Conservation (phyloP, 1,284 basidiomycete species). For the Pyrrhoderma lamaoense region DNA sequence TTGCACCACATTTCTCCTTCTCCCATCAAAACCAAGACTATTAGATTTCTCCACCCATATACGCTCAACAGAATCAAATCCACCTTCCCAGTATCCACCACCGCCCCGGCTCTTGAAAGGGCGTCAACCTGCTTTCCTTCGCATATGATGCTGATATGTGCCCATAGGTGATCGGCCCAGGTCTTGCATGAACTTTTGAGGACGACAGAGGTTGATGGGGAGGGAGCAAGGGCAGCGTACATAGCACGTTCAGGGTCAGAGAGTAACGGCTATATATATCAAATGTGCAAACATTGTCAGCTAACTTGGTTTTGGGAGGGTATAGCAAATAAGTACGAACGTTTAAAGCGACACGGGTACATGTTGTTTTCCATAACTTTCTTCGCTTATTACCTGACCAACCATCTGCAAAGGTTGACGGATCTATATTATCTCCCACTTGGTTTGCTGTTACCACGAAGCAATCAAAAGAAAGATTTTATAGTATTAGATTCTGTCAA, state of each 20-base stretch:
- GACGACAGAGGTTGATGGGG: constrained; percentile 64
- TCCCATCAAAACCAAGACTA: neutral
- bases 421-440: constrained; percentile 47
- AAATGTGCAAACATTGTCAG: neutral
- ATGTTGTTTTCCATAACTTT: constrained; percentile 80
- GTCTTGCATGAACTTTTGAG: constrained; percentile 75
- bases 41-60: constrained; percentile 1
- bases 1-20: constrained; percentile 24
- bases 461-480: neutral
- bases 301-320: too few species aligned
- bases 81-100: constrained; percentile 14
- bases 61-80: constrained; percentile 8
- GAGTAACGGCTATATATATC: constrained; percentile 46
- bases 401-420: constrained; percentile 39
- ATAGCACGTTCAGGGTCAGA: constrained; percentile 74
- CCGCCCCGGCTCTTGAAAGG: constrained; percentile 1
- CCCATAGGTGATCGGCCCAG: constrained; percentile 97
- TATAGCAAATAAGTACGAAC: constrained; percentile 37
- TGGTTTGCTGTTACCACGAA: neutral
- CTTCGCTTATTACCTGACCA: constrained; percentile 71
- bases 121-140: constrained; percentile 57
- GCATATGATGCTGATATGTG: constrained; percentile 77
- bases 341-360: constrained; percentile 70
- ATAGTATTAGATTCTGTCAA: neutral
- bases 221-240: constrained; percentile 83